A percentile compares a stretch with the other conserved stretches of the same genome.
These are phyloP conservation scores for Epichloe gansuensis DNA, from an alignment of 2,329 filamentous ascomycete species.

Conservation along the genomic window DNA sequence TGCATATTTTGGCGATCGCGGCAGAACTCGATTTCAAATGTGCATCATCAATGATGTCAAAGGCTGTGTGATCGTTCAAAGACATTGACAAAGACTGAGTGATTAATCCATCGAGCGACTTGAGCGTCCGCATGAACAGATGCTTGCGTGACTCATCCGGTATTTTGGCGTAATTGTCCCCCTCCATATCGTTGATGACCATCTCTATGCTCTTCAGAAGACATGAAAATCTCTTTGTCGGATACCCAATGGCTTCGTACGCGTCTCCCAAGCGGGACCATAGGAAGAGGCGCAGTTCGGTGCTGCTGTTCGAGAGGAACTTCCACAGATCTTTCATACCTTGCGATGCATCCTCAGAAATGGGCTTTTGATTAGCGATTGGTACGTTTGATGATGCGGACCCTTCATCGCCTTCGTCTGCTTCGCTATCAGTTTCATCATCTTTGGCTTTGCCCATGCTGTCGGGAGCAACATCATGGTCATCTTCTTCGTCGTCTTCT, in stretches of 20 bases:
- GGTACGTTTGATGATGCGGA: constrained; percentile 4
- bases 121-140: constrained; percentile 62
- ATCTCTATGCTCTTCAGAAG: constrained; percentile 76
- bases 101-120: constrained; percentile 65
- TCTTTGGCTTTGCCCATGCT: background rate
- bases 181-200: constrained; percentile 49
- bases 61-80: constrained; percentile 53
- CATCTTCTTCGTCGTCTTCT: background rate
- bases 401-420: background rate
- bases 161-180: constrained; percentile 49
- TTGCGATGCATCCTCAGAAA: constrained; percentile 39
- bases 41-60: constrained; percentile 72
- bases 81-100: constrained; percentile 57
- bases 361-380: constrained; percentile 19
- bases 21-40: constrained; percentile 63
- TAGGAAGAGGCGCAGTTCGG: constrained; percentile 71
- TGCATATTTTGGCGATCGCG: constrained; percentile 57
- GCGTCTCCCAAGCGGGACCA: constrained; percentile 88
- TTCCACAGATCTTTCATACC: constrained; percentile 67
- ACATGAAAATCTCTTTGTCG: constrained; percentile 80
- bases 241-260: constrained; percentile 72
- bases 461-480: background rate
- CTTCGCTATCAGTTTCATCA: background rate
- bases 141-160: constrained; percentile 52
- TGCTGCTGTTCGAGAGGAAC: constrained; percentile 70